Evolutionary conservation across 306 rosid species (phyloP).

Genomic region (Casuarina equisetifolia): DNA sequence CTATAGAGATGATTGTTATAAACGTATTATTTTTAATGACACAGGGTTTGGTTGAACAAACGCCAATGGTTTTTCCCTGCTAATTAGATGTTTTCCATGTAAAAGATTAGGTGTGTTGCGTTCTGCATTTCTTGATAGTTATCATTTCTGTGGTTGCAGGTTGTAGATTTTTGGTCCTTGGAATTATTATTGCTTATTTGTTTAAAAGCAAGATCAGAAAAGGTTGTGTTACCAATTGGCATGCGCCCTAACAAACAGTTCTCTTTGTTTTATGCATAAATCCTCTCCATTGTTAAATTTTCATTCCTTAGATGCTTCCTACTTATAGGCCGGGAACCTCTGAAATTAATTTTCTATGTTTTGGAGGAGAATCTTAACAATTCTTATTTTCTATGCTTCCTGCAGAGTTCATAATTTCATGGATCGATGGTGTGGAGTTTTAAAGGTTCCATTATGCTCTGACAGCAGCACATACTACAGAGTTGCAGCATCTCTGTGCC

Average conservation of each 20-base stretch:
- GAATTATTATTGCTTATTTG: not conserved
- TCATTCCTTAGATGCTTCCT: not conserved
- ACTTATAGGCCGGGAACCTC: not conserved
- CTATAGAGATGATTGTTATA: too few relatives aligned
- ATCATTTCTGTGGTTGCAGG: not conserved
- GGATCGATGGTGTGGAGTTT: slow-evolving; percentile 85
- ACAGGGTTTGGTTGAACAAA: too few relatives aligned
- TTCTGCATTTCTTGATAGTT: not conserved
- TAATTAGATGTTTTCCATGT: too few relatives aligned
- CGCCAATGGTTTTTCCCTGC: too few relatives aligned
- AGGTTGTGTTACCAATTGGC: not conserved
- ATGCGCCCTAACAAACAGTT: not conserved
- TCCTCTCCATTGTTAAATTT: not conserved
- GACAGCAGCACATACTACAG: slow-evolving; percentile 40
- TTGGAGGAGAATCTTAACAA: not conserved
- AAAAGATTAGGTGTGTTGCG: not conserved
- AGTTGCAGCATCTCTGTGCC: slow-evolving; percentile 81
- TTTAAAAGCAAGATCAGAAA: not conserved
- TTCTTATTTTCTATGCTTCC: not conserved
- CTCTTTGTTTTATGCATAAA: not conserved
- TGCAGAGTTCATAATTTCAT: slow-evolving; percentile 23
- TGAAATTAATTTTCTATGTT: not conserved
- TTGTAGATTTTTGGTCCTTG: not conserved
- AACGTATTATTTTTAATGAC: too few relatives aligned
- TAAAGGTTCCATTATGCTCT: slow-evolving; percentile 60